A percentile compares a stretch with the other conserved stretches of the same genome.
Evolutionary conservation across 2,329 filamentous ascomycete genomes (phyloP).

Genomic region (Cytospora mali): DNA sequence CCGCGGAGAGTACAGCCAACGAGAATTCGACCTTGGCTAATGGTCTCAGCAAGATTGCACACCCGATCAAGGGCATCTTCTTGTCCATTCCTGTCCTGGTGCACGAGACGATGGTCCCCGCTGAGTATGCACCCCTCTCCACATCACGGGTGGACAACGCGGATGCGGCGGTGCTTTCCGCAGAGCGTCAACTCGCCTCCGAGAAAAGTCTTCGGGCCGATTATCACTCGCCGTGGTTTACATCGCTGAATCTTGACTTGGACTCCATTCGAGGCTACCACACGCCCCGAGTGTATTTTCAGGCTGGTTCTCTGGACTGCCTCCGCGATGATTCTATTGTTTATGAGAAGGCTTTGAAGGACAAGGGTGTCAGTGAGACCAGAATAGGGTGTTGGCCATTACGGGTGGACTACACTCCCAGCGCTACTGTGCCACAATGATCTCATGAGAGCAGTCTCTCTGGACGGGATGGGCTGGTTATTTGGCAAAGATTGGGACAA

Average conservation of each 20-base stretch:
- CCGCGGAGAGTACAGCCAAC: neutral
- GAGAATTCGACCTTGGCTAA: constrained; percentile 29
- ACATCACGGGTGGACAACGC: constrained; percentile 23
- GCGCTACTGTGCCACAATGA: constrained; percentile 1
- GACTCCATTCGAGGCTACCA: constrained; percentile 1
- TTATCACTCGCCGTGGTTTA: constrained; percentile 20
- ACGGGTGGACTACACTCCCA: constrained; percentile 4
- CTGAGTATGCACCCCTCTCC: constrained; percentile 15
- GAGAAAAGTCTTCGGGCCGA: constrained; percentile 9
- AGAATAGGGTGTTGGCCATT: constrained; percentile 9
- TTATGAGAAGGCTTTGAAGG: constrained; percentile 3
- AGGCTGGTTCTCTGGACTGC: constrained; percentile 22
- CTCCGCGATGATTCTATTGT: constrained; percentile 25
- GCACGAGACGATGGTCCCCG: constrained; percentile 12
- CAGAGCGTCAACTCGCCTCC: constrained; percentile 1
- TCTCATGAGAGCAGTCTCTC: neutral
- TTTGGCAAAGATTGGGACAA: constrained; percentile 8
- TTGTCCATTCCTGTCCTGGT: constrained; percentile 13
- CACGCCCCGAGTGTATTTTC: constrained; percentile 5
- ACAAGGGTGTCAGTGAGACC: constrained; percentile 19
- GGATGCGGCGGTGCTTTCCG: constrained; percentile 1
- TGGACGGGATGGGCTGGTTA: constrained; percentile 21
- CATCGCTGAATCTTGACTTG: constrained; percentile 19
- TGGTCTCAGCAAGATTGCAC: constrained; percentile 20
- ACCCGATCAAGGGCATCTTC: constrained; percentile 22